Evolutionary conservation across 1,284 basidiomycete genomes (phyloP).

Genomic region (Cryptococcus deneoformans): DNA sequence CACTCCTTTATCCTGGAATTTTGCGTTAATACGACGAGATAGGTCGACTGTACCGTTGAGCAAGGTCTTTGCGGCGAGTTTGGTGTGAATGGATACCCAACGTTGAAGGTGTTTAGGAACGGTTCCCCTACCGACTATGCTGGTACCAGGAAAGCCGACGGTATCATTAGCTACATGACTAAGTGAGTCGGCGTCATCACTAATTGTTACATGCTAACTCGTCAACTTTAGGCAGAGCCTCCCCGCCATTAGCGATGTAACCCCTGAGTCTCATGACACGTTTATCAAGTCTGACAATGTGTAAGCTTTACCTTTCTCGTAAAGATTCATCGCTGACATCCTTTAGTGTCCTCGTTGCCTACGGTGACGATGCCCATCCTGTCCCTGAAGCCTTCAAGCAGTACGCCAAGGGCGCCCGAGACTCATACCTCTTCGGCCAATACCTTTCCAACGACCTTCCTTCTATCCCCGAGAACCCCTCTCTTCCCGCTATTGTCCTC

Average conservation of each 20-base stretch:
- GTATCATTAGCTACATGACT: constrained; percentile 96
- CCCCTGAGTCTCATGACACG: constrained; percentile 69
- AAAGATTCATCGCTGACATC: neutral
- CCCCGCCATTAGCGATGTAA: constrained; percentile 86
- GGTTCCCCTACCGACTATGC: constrained; percentile 75
- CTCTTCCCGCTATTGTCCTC: constrained; percentile 76
- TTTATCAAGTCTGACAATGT: constrained; percentile 90
- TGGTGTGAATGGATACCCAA: constrained; percentile 69
- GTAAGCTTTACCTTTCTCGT: constrained; percentile 27
- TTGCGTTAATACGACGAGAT: constrained; percentile 2
- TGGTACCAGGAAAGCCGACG: constrained; percentile 91
- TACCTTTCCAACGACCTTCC: constrained; percentile 68
- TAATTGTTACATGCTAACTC: neutral
- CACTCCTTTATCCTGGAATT: neutral
- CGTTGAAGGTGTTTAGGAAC: constrained; percentile 81
- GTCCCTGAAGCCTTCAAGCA: constrained; percentile 70
- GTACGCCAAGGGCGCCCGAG: constrained; percentile 82
- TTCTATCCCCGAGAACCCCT: constrained; percentile 66
- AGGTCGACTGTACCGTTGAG: constrained; percentile 87
- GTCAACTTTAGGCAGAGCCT: constrained; percentile 70
- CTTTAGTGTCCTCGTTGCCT: constrained; percentile 72
- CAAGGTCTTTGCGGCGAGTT: constrained; percentile 80
- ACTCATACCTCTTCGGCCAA: constrained; percentile 89
- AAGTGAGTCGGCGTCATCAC: constrained; percentile 63
- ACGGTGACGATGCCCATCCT: constrained; percentile 66